Base-by-base conservation (phyloP, 179 eudicot genomes). In the Pouteria campechiana region DNA sequence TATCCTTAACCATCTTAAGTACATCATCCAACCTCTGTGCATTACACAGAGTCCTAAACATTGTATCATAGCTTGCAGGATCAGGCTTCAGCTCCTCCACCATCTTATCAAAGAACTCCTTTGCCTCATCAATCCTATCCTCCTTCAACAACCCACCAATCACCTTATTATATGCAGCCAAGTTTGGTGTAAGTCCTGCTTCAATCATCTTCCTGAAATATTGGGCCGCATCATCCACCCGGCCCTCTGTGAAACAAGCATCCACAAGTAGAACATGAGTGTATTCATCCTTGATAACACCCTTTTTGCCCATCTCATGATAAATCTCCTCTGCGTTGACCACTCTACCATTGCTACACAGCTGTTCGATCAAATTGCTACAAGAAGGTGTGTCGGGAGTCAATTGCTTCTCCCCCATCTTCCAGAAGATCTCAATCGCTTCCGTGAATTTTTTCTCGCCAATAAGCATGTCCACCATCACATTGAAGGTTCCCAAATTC, bases 401-500 rank as follows among this genome's bases (percentile, higher is more conserved):
- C 55, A 81, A 85, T 48, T 73, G 58, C 64, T 58, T 89, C 67
- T 89, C 95, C 29, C 69, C 80, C 97, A 85, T 89, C 37, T 60
- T 70, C 60, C 65, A 70, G 32, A 89, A 89, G 40, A 89, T 77
- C 7, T 74, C 83, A 54, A 89, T 65, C 6, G 95, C 97, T 20
- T 73, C 81, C 46, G 41, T 48, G 41, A 75, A 89, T 59, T 65
- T 75, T 39, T 71, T 71, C 65, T 69, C 66, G 0, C 64, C 62
- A 30, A 79, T 78, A 67, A 81, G 85, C 17, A 89, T 89, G 58
- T 89, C 86, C 5, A 68, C 93, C 67, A 89, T 69, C 35, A 89
- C 83, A 65, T 85, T 89, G 54, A 61, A 89, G 46, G 93, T 89
- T 25, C 97, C 95, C 41, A 89, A 60, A 63, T 89, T 85, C 58